phyloP scores from a whole-genome alignment of 306 rosid genomes.

The Boehmeria nivea region DNA sequence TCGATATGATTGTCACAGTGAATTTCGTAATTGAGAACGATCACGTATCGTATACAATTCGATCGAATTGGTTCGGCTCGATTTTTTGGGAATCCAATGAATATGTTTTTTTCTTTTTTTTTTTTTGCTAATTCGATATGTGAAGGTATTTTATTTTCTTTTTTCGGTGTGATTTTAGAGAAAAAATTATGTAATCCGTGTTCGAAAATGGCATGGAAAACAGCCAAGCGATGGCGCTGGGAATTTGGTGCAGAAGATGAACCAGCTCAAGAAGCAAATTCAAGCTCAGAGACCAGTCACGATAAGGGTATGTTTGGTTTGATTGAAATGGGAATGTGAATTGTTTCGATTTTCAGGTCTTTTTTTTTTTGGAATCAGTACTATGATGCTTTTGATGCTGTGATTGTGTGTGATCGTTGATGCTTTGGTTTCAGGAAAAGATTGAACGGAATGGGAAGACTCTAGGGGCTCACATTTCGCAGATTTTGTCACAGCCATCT shows the following conservation, averaged over 20 bases:
- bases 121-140: too few relatives aligned
- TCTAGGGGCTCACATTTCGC: constrained; percentile 41
- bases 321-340: not conserved
- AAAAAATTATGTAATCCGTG: too few relatives aligned
- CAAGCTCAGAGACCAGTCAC: constrained; percentile 57
- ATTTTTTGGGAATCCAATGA: constrained; percentile 6
- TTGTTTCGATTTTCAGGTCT: not conserved
- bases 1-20: not conserved
- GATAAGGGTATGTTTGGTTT: constrained; percentile 46
- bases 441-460: constrained; percentile 56
- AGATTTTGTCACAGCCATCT: constrained; percentile 33
- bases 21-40: not conserved
- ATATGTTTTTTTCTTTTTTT: not conserved
- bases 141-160: too few relatives aligned
- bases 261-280: constrained; percentile 68
- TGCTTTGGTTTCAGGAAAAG: constrained; percentile 46
- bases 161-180: too few relatives aligned
- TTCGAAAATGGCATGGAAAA: too few relatives aligned
- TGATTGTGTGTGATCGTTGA: not conserved
- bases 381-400: not conserved
- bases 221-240: constrained; percentile 33
- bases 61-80: constrained; percentile 2
- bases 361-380: too few relatives aligned
- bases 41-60: not conserved
- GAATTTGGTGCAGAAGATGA: constrained; percentile 53